These are phyloP conservation scores for Ceratocystiopsis brevicomis DNA, from an alignment of 2,329 filamentous ascomycete genomes.

Conservation along the genomic window DNA sequence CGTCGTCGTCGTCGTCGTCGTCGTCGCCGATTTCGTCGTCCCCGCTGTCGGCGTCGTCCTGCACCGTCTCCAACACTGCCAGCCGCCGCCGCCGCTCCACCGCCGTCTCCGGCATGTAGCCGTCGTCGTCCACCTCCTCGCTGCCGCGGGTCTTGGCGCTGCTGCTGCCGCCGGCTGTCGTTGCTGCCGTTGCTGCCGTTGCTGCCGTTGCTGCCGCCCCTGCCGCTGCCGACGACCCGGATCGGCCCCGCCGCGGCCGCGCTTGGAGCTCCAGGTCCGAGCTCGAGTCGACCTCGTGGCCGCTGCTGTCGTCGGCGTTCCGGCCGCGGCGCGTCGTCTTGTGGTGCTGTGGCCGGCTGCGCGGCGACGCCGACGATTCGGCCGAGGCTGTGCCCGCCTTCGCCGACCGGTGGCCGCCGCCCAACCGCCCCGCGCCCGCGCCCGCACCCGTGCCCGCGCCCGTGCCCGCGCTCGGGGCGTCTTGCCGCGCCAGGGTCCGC, in stretches of 20 bases:
- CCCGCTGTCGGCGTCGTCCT: neutral
- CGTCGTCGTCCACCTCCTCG: neutral
- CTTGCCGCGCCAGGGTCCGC: slow-evolving; percentile 20
- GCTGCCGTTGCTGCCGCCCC: neutral
- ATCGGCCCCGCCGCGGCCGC: too few species aligned
- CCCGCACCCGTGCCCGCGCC: neutral
- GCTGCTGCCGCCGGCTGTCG: neutral
- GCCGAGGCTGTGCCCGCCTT: neutral
- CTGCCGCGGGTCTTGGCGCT: neutral
- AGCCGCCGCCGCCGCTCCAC: slow-evolving; percentile 50
- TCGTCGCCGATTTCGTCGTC: slow-evolving; percentile 13
- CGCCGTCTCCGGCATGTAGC: slow-evolving; percentile 36
- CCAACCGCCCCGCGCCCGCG: too few species aligned
- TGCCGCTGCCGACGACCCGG: too few species aligned
- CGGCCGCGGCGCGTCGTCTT: neutral
- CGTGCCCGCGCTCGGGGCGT: too few species aligned
- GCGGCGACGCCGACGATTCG: neutral
- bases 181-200: too few species aligned
- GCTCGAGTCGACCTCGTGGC: neutral
- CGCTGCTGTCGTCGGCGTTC: neutral
- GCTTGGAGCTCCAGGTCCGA: too few species aligned
- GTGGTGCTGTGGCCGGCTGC: neutral
- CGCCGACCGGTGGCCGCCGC: too few species aligned
- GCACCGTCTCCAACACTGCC: slow-evolving; percentile 21
- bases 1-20: slow-evolving; percentile 10